Conservation (phyloP, 805 yeast species). For the Wickerhamomyces strasburgensis region DNA sequence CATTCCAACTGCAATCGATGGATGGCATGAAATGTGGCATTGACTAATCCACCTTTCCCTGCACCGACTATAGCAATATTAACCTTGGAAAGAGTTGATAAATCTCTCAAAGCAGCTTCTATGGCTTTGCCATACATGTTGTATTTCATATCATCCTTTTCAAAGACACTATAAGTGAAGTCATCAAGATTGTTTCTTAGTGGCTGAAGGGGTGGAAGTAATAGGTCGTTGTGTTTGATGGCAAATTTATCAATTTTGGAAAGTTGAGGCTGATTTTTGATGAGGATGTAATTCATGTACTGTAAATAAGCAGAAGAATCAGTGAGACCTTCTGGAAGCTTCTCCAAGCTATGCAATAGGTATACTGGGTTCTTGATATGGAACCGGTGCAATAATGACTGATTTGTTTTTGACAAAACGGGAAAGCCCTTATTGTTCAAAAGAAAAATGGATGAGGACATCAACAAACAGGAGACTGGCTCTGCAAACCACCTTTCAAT, state of each 20-base stretch:
- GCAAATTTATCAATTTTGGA: conserved; percentile 30
- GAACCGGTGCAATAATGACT: conserved; percentile 40
- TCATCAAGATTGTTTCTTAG: conserved; percentile 50
- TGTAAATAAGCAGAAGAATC: conserved; percentile 36
- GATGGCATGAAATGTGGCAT: conserved; percentile 42
- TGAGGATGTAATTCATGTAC: conserved; percentile 37
- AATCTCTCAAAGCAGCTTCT: conserved; percentile 22
- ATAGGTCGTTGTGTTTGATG: conserved; percentile 22
- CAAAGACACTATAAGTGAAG: conserved; percentile 63
- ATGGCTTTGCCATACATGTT: conserved; percentile 41
- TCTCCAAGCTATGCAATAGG: conserved; percentile 53
- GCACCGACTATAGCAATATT: conserved; percentile 73
- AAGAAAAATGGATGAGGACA: conserved; percentile 53
- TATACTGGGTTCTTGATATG: conserved; percentile 36
- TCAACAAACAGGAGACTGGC: conserved; percentile 53
- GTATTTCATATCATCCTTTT: conserved; percentile 66
- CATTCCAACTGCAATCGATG: conserved; percentile 23
- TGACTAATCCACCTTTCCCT: conserved; percentile 80
- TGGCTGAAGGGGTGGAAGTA: conserved; percentile 69
- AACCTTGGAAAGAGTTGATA: conserved; percentile 18
- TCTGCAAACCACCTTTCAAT: conserved; percentile 64
- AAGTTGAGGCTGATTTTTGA: conserved; percentile 28
- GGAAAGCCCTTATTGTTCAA: conserved; percentile 60
- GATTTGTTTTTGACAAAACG: conserved; percentile 56
- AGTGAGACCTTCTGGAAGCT: conserved; percentile 27